phyloP scores from a whole-genome alignment of 805 yeast species.

The Spencermartinsiella europaea region DNA sequence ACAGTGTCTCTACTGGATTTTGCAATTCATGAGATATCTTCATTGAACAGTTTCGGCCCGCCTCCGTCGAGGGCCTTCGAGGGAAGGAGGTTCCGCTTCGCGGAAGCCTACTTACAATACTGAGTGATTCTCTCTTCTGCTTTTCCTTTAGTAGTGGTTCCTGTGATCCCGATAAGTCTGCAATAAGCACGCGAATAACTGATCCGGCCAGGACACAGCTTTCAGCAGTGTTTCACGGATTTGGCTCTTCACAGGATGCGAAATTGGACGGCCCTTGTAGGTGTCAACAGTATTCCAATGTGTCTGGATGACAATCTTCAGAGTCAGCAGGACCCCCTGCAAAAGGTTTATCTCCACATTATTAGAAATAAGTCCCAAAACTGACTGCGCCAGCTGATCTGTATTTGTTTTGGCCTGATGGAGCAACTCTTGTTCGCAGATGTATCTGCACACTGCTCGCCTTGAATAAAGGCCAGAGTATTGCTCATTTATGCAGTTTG shows the following conservation, averaged over 20 bases:
- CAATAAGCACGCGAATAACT: no score
- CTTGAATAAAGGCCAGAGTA: constrained; percentile 1
- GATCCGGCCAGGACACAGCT: constrained; percentile 43
- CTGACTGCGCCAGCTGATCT: background rate
- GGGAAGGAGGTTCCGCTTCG: no score
- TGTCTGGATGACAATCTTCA: constrained; percentile 62
- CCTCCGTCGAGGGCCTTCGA: no score
- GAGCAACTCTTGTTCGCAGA: background rate
- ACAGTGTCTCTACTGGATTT: no score
- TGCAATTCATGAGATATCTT: no score
- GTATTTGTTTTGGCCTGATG: background rate
- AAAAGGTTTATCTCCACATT: background rate
- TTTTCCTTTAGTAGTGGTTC: no score
- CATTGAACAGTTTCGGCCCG: no score
- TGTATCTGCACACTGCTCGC: background rate
- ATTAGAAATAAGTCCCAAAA: background rate
- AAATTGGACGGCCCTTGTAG: constrained; percentile 58
- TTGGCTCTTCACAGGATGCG: constrained; percentile 44
- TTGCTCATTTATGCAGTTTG: no score
- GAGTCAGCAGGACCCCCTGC: constrained; percentile 61
- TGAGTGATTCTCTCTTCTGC: no score
- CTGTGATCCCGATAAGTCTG: no score
- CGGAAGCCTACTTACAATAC: no score
- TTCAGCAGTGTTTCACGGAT: constrained; percentile 49
- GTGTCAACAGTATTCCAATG: constrained; percentile 82